Evolutionary conservation across 768 basidiomycete genomes (phyloP), one percentile per base, ranked within the genome.

Genomic region (Coprinopsis cinerea): DNA sequence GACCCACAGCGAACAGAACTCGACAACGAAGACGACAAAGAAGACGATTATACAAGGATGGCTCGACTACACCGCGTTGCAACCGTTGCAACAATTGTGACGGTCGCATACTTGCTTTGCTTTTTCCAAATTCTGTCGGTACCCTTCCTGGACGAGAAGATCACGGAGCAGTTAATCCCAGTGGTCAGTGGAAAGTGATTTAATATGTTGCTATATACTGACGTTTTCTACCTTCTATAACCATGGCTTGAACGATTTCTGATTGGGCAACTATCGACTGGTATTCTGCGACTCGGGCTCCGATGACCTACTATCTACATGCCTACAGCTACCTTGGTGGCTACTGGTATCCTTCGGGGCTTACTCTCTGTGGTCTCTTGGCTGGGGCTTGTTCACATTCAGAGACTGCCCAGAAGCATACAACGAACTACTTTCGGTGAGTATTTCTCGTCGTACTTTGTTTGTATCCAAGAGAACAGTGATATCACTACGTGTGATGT

Each of bases 341-440:
- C 59, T 88, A 7, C 75, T 91, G 11, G 82, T 91, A 1, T 71
- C 83, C 1, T 88, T 88, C 55, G 89, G 89, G 11, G 81, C 88
- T 1, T 91, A 87, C 61, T 84, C 84, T 15, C 75, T 91, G 10
- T 81, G 80, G 68, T 85, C 82, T 9, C 77, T 91, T 17, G 88
- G 89, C 9, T 78, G 79, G 75, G 88, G 88, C 1, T 59, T 90
- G 36, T 76, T 81, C 55, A 82, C 82, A 2, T 85, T 88, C 57
- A 68, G 78, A 57, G 88, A 91, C 56, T 87, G 86, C 61, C 83
- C 86, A 34, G 86, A 90, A 56, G 88, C 88, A 3, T 87, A 90
- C 55, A 71, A 76, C 11, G 84, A 86, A 62, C 64, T 90, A 47
- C 68, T 87, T 55, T 59, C 63, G 58, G 85, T 85, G 60, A 66